Conservation (phyloP, 176 grass and related monocot species). For the Phragmites australis region DNA sequence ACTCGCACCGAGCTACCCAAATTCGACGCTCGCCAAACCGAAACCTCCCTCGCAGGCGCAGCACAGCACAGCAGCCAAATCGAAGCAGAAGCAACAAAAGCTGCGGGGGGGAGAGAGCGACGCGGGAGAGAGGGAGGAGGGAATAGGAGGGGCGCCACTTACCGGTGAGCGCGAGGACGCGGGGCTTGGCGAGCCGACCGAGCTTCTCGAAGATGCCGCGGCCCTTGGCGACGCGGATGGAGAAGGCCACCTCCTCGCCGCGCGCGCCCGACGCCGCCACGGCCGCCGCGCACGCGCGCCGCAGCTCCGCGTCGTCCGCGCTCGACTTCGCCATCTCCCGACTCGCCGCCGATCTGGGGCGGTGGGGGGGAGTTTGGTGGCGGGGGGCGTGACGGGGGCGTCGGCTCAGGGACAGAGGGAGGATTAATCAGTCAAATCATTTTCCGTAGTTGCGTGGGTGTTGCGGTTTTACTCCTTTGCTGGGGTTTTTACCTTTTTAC, state of each 20-base stretch:
- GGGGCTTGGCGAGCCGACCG: slow-evolving; percentile 85
- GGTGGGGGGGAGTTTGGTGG: background rate
- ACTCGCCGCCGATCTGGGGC: slow-evolving; percentile 44
- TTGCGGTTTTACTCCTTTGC: background rate
- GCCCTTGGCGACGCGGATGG: slow-evolving; percentile 95
- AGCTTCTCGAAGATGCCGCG: slow-evolving; percentile 97
- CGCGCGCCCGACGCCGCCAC: slow-evolving; percentile 65
- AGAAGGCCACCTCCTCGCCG: slow-evolving; percentile 75
- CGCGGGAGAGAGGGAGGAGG: background rate
- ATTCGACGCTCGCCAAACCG: too few relatives aligned
- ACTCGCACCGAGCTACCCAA: too few relatives aligned
- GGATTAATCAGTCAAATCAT: slow-evolving; percentile 16
- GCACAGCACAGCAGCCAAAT: background rate
- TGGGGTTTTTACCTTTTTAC: background rate
- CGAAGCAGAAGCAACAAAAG: background rate
- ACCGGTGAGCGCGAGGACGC: slow-evolving; percentile 87
- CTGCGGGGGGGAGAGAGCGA: background rate
- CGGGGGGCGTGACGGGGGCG: background rate
- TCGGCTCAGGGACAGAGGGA: background rate
- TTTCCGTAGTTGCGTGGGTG: background rate
- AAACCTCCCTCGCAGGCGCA: background rate
- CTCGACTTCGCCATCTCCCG: slow-evolving; percentile 76
- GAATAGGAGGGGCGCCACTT: background rate
- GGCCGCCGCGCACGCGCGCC: slow-evolving; percentile 66
- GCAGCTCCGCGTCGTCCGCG: slow-evolving; percentile 82